Base-by-base conservation (phyloP, 2,329 filamentous ascomycete genomes). In the Aspergillus novofumigatus region DNA sequence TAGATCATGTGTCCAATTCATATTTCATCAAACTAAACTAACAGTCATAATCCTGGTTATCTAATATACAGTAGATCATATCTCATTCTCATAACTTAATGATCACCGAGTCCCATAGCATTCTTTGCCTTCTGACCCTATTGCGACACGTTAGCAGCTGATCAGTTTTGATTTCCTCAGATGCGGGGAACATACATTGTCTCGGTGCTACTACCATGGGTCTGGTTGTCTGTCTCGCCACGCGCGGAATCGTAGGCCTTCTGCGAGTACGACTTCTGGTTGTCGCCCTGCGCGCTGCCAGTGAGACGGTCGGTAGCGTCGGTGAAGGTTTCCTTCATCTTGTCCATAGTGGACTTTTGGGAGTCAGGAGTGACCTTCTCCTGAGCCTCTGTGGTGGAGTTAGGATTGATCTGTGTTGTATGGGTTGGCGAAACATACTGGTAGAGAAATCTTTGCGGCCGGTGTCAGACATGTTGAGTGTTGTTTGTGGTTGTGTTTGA, bases 401-500 rank as follows among this genome's bases (percentile, higher is more conserved):
- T 17, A 42, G 29, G 28, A 75, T 76, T 69, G 62, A 57, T 55
- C 49, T 45, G 51, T 52, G 49, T 51, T 50, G 4, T 10, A 35
- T 35, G 29, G 26, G 38, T 11, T 3, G 23, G 14, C 14, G 29
- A 55, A 69, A 69, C 73, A 51, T 73, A 77, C 75, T 83, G 70
- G 77, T 78, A 64, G 72, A 67, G 73, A 84, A 80, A 74, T 84
- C 83, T 76, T 87, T 86, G 82, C 84, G 83, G 68, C 78, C 80
- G 66, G 73, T 54, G 75, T 86, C 84, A 80, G 84, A 83, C 83
- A 85, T 86, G 70, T 65, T 83, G 73, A 66, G n/a, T 20, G 4
- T n/a, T 3, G 25, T n/a, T 48, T 35, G 42, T 55, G 3, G 10
- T 29, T 32, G 29, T 5, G 29, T 14, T 32, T 32, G 10, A 5